A percentile compares a stretch with the other conserved stretches of the same genome.
phyloP scores from a whole-genome alignment of 2,329 filamentous ascomycete species.

The Daldinia sp. region DNA sequence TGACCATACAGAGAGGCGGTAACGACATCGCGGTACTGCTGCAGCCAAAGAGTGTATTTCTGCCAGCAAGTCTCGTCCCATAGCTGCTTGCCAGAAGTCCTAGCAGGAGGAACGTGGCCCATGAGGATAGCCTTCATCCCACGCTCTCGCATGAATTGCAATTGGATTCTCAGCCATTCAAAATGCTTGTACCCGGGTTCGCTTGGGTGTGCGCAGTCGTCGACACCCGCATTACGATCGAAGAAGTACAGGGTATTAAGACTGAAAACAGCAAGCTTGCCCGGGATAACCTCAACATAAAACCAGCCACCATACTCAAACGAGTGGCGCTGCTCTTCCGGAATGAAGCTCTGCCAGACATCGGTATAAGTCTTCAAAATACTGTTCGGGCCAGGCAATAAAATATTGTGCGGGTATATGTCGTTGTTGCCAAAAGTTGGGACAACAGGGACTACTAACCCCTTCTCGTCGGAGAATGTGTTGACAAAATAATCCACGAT shows the following conservation, averaged over 20 bases:
- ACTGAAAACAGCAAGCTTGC: conserved; percentile 87
- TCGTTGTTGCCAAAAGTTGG: conserved; percentile 98
- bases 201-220: conserved; percentile 80
- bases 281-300: conserved; percentile 88
- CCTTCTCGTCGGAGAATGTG: conserved; percentile 70
- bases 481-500: conserved; percentile 80
- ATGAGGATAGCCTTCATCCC: conserved; percentile 95
- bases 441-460: conserved; percentile 79
- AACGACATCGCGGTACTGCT: conserved; percentile 90
- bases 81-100: conserved; percentile 81
- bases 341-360: conserved; percentile 88
- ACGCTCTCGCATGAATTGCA: conserved; percentile 81
- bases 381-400: conserved; percentile 82
- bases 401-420: conserved; percentile 95
- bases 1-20: conserved; percentile 84
- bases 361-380: conserved; percentile 81
- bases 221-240: conserved; percentile 88
- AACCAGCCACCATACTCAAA: conserved; percentile 97
- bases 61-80: conserved; percentile 99
- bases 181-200: conserved; percentile 95
- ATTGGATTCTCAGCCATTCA: conserved; percentile 92
- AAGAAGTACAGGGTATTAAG: conserved; percentile 98
- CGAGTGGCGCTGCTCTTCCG: conserved; percentile 87
- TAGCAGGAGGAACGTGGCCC: conserved; percentile 91
- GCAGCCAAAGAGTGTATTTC: conserved; percentile 91